Base-by-base conservation (phyloP, 2,329 filamentous ascomycete genomes). In the Epichloe festucae region DNA sequence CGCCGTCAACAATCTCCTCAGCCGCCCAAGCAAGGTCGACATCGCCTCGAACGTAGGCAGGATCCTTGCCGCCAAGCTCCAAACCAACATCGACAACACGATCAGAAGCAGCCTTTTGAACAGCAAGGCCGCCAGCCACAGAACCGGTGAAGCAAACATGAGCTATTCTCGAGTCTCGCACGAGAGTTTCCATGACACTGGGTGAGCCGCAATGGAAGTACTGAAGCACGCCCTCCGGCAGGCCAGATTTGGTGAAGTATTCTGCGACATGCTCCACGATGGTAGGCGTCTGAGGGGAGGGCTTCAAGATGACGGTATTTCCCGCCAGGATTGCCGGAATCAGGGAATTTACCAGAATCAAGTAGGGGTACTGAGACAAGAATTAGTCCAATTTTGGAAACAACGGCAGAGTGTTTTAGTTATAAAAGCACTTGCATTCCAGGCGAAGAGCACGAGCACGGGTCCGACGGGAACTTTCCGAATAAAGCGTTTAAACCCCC, bases 131-230 rank as follows among this genome's bases (percentile, higher is more conserved):
- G 51, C 88, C 89, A 11, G 87, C 85, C 10, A 95, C 89, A 6
- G 90, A 95, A 38, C 91, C 91, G 0, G 91, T 97, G 69, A 97
- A 97, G 74, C 89, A 95, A 49, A 97, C 81, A 36, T 89, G 77
- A 50, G 85, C 78, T 56, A 97, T 79, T 57, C 83, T 78, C 6
- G 88, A 85, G 53, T 88, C 81, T 48, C 84, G 78, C 48, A 95
- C 82, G 44, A 97, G 76, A 5, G 82, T 75, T 69, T 94, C 87
- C 59, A 97, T 85, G 53, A 84, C 78, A 45, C 72, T 72, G 27
- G 85, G 82, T 47, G 87, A 88, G 50, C 90, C 91, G 62, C 83
- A 87, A 73, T 97, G 91, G 70, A 96, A 89, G 67, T 87, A 90
- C 70, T 96, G 91, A 51, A 96, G 79, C 51, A 96, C 89, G 54